phyloP scores from a whole-genome alignment of 2,329 filamentous ascomycete genomes.

The Tolypocladium ophioglossoides region DNA sequence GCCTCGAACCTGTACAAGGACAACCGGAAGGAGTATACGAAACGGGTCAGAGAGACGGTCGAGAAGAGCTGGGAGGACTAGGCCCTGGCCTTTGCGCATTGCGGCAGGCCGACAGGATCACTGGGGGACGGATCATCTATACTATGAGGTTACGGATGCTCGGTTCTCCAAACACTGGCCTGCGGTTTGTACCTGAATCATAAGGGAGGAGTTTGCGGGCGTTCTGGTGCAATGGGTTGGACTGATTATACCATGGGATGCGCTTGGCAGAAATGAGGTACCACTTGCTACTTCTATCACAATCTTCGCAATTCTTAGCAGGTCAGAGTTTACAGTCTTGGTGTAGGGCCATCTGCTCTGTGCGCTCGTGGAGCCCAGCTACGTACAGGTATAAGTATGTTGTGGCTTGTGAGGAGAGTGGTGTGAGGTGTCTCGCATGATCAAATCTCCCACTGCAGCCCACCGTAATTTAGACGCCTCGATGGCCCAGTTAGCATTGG shows the following conservation, averaged over 20 bases:
- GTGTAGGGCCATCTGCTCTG: not conserved
- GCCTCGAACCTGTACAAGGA: conserved; percentile 98
- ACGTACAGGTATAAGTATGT: too few relatives aligned
- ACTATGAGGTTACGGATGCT: not conserved
- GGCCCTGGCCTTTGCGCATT: not conserved
- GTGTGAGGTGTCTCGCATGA: not conserved
- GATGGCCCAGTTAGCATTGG: not conserved
- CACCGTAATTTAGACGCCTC: conserved; percentile 1
- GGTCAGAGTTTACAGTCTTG: not conserved
- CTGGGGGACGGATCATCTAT: not conserved
- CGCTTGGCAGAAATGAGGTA: conserved; percentile 6
- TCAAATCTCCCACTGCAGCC: not conserved
- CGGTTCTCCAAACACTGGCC: not conserved
- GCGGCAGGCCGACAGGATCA: not conserved
- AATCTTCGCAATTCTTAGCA: not conserved
- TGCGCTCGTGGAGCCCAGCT: not conserved
- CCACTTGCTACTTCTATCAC: not conserved
- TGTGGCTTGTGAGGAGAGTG: not conserved
- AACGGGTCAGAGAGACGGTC: conserved; percentile 89
- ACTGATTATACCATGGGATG: conserved; percentile 20
- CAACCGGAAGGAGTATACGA: conserved; percentile 91
- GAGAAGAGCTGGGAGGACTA: conserved; percentile 99
- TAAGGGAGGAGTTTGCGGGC: conserved; percentile 10
- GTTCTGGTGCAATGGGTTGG: conserved; percentile 22
- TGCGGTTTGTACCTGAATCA: not conserved